Base-by-base conservation (phyloP, 257 asterid species). In the Fraxinus excelsior region DNA sequence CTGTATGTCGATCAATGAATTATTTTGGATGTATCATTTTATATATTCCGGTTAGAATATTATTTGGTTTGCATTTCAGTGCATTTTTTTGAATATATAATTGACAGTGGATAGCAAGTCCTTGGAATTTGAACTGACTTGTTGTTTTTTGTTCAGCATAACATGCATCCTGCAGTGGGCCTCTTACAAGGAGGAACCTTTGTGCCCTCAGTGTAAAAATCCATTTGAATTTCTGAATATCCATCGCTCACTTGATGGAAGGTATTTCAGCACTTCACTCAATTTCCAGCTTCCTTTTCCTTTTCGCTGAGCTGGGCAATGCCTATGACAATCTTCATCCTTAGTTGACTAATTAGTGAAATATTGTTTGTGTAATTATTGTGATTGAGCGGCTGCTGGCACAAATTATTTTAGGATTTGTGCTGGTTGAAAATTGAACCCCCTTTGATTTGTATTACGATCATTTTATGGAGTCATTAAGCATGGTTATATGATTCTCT, bases 81-180 rank as follows among this genome's bases (percentile, higher is more conserved):
- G 60, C 37, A 28, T 79, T 67, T 65, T 42, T 28, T 68, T 73
- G 73, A 38, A 75, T 82, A 56, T 73, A 56, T 23, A 58, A 62
- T 76, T 66, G 21, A 31, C 64, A 10, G 12, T 68, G 23, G 44
- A 32, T 42, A 12, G 37, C 18, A 65, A 44, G 53, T 16, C 67
- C 18, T 35, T 44, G 11, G 60, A 49, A 60, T 76, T 73, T 65
- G 21, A 60, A 80, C 28, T 12, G 78, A 35, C 37, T 58, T 6
- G 14, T n/a, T 5, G 9, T 44, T 31, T 77, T 62, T 74, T 78
- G 74, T 85, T 26, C 89, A 95, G 97, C 37, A 94, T 93, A 87
- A 90, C 82, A 35, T 95, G 98, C 88, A 95, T 92, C 83, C 86
- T 94, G 78, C 89, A 90, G 11, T 94, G 98, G 98, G 97, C 96